phyloP scores from a whole-genome alignment of 495 filamentous ascomycete species.

The Mytilinidion resinicola region DNA sequence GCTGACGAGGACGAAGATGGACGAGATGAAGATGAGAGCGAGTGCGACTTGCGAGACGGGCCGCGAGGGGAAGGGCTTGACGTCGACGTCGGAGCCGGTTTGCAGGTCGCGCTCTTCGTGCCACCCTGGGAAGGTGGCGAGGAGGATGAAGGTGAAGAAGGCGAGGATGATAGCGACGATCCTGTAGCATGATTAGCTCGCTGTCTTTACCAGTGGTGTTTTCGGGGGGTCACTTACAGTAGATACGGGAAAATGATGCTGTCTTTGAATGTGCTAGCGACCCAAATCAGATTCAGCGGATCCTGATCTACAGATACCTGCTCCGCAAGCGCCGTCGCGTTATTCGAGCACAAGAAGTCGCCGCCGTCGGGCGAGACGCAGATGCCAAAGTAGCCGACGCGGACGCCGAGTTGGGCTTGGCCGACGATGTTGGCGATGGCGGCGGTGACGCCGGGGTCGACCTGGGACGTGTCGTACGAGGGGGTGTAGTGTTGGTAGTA shows the following conservation, averaged over 20 bases:
- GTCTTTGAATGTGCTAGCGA: constrained; percentile 72
- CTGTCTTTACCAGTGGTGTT: no score
- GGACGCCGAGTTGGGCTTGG: constrained; percentile 56
- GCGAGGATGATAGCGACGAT: constrained; percentile 81
- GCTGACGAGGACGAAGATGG: constrained; percentile 71
- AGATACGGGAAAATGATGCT: constrained; percentile 77
- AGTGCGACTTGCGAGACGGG: constrained; percentile 69
- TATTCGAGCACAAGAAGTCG: constrained; percentile 67
- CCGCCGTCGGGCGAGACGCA: constrained; percentile 70
- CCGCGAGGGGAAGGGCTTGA: constrained; percentile 72
- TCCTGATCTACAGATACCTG: constrained; percentile 65
- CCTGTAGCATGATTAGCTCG: constrained; percentile 29
- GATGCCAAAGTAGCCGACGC: constrained; percentile 71
- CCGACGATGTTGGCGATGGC: constrained; percentile 72
- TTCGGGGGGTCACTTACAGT: constrained; percentile 43
- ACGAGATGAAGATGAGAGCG: constrained; percentile 72
- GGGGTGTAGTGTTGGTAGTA: constrained; percentile 64
- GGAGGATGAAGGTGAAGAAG: constrained; percentile 65
- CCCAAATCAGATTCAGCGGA: constrained; percentile 74
- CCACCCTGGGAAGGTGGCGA: constrained; percentile 78
- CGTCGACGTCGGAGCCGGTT: constrained; percentile 58
- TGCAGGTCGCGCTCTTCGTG: constrained; percentile 63
- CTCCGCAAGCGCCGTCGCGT: constrained; percentile 65
- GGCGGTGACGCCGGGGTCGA: constrained; percentile 71
- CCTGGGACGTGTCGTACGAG: constrained; percentile 67